Percentiles rank a stretch among this genome's conserved stretches.
phyloP scores from a whole-genome alignment of 257 asterid genomes.

The Thymus quinquecostatus region DNA sequence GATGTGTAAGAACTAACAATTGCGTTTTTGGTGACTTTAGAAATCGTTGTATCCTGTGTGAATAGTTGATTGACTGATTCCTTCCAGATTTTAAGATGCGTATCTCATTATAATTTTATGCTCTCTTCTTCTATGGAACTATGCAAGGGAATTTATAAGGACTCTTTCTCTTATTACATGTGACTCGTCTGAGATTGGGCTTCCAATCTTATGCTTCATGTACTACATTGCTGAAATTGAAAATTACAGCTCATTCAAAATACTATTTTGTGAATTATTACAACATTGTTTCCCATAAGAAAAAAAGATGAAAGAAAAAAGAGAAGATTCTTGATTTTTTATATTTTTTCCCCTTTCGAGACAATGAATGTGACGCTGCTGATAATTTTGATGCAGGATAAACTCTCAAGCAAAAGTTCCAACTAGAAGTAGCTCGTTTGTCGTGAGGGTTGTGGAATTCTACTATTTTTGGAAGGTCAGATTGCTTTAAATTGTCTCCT shows the following conservation, averaged over 20 bases:
- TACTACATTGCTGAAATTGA: not conserved
- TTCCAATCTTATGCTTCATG: not conserved
- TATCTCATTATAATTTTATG: not conserved
- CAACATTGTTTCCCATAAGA: not conserved
- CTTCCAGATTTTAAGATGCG: not conserved
- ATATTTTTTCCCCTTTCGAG: not conserved
- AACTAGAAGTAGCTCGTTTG: slow-evolving; percentile 14
- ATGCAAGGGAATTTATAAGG: not conserved
- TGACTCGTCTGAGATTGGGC: not conserved
- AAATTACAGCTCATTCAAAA: not conserved
- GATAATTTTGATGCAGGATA: slow-evolving; percentile 35
- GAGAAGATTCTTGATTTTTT: not conserved
- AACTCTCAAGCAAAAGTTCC: slow-evolving; percentile 38
- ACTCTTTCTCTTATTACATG: not conserved
- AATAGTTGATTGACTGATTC: not conserved
- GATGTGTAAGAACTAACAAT: not conserved
- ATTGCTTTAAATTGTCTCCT: not conserved
- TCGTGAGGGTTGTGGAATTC: slow-evolving; percentile 8
- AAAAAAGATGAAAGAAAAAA: too few relatives aligned
- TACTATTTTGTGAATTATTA: not conserved
- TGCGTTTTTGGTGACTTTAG: not conserved
- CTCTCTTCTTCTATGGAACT: not conserved
- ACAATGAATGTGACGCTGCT: not conserved
- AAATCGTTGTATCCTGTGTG: not conserved
- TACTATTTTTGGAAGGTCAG: not conserved